Percentiles rank a stretch among this genome's conserved stretches.
Conservation (phyloP, 345 rosid genomes). For the Aegle marmelos region DNA sequence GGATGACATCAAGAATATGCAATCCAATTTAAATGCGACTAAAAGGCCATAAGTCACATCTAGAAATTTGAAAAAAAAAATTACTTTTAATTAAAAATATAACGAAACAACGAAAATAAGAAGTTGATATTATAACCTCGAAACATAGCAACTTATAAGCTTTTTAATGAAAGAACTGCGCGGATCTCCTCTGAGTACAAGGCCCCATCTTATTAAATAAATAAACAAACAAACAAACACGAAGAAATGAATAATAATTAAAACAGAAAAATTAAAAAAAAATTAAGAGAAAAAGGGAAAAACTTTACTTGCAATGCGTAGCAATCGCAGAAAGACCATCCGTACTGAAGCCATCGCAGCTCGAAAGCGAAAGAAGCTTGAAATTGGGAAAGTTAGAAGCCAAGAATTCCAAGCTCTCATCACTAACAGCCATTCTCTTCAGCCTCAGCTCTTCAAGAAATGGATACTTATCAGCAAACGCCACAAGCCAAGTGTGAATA, state of each 20-base stretch:
- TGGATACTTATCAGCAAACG: slow-evolving; percentile 50
- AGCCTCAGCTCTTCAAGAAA: slow-evolving; percentile 57
- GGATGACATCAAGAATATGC: slow-evolving; percentile 31
- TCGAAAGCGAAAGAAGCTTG: slow-evolving; percentile 48
- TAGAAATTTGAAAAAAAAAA: slow-evolving; percentile 3
- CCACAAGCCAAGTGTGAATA: slow-evolving; percentile 53
- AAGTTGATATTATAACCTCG: neutral
- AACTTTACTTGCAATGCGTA: slow-evolving; percentile 54
- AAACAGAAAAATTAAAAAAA: neutral
- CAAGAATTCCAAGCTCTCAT: slow-evolving; percentile 57
- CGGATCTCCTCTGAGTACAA: slow-evolving; percentile 1
- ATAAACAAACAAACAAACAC: neutral
- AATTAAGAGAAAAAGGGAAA: neutral
- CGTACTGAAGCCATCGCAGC: slow-evolving; percentile 72
- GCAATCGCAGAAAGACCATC: slow-evolving; percentile 57
- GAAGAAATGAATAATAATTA: neutral
- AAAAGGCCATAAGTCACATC: slow-evolving; percentile 35
- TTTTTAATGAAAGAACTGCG: neutral
- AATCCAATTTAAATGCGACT: slow-evolving; percentile 26
- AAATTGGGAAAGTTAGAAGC: slow-evolving; percentile 48
- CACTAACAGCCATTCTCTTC: slow-evolving; percentile 67
- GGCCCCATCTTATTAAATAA: neutral
- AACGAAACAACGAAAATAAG: neutral
- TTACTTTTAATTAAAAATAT: too few species aligned
- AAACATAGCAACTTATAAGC: neutral